Base-by-base conservation (phyloP, 2,329 filamentous ascomycete genomes). In the Chaetomium strumarium region DNA sequence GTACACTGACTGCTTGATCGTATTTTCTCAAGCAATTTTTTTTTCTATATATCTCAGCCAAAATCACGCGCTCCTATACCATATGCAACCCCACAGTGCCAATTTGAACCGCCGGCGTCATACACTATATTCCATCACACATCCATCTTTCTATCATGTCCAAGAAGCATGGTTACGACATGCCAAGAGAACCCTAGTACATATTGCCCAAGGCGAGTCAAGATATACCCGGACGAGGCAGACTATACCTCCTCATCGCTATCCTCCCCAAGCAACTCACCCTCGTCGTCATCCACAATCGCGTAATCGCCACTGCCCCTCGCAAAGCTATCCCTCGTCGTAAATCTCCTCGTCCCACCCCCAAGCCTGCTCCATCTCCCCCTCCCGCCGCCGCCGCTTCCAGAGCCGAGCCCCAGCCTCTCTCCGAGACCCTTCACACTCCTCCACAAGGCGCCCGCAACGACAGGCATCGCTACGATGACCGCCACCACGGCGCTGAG, bases 201-300 rank as follows among this genome's bases (percentile, higher is more conserved):
- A 24, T 24, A 24, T 7, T 24, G 24, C 24, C 24, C 24, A 24
- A 24, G 24, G 24, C 24, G 7, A 12, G 33, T 10, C 33, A 14
- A 11, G 33, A 34, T 14, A 7, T 16, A 11, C 37, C 37, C 37
- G 37, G 13, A 38, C 33, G 10, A 8, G 14, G 3, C 13, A 8
- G 14, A 8, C 13, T n/a, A 84, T 45, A 85, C 87, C 56, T 96
- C 92, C 65, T 96, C 90, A 59, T 96, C 92, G 60, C 90, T 90
- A 55, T 95, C 91, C 61, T 96, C 92, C 1, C 93, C 93, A 34
- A 99, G 72, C 60, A 99, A 73, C 74, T 97, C 92, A 45, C 92
- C 92, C 68, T 97, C 93, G 66, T 97, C 93, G 46, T 93, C 88
- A 63, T 95, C 90, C 47, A 96, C 90, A 63, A 86, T 79, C 14